Conservation (phyloP, 257 asterid species). For the Leptodermis oblonga region DNA sequence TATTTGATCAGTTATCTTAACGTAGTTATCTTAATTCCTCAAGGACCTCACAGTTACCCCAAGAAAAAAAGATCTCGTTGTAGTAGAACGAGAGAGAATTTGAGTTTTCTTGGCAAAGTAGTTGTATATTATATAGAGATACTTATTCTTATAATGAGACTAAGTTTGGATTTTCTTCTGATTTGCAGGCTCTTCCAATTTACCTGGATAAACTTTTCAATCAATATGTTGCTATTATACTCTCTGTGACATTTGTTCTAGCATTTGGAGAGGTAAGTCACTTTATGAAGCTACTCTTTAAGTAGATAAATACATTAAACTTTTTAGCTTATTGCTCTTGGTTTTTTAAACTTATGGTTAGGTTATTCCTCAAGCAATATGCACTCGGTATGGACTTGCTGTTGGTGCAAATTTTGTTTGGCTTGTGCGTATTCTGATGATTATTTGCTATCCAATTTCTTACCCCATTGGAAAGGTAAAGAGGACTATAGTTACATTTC, state of each 20-base stretch:
- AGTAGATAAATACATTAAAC: not conserved
- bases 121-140: not conserved
- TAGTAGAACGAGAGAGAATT: not conserved
- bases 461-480: constrained; percentile 97
- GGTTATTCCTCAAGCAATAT: constrained; percentile 99
- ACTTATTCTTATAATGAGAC: not conserved
- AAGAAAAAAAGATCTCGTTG: not conserved
- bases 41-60: not conserved
- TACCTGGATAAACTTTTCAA: constrained; percentile 91
- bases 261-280: constrained; percentile 82
- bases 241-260: constrained; percentile 95
- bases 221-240: constrained; percentile 85
- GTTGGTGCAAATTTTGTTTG: constrained; percentile 91
- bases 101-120: not conserved
- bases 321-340: constrained; percentile 2
- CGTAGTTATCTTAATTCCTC: no score
- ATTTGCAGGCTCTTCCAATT: constrained; percentile 91
- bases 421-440: constrained; percentile 88
- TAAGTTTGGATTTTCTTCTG: constrained; percentile 8
- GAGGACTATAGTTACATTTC: not conserved
- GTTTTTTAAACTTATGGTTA: constrained; percentile 21
- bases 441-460: constrained; percentile 73
- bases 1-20: not conserved
- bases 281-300: not conserved
- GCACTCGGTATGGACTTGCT: constrained; percentile 97